Conservation (phyloP, 176 grass and related monocot genomes). For the Hyparrhenia diplandra region DNA sequence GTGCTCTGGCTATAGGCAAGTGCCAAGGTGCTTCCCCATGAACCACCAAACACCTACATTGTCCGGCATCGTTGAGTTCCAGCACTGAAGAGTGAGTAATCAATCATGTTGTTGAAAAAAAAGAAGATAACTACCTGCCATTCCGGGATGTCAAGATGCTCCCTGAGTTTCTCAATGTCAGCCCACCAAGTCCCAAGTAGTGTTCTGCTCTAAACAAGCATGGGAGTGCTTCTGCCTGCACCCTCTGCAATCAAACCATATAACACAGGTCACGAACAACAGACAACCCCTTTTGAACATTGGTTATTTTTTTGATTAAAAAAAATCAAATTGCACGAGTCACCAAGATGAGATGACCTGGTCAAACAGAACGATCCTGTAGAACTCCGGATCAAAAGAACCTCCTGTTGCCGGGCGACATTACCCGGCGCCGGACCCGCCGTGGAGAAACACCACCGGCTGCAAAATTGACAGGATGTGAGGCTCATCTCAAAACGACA, state of each 20-base stretch:
- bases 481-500: background rate
- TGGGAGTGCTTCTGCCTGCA: slow-evolving; percentile 78
- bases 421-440: slow-evolving; percentile 72
- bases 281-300: background rate
- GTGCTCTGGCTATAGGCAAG: slow-evolving; percentile 81
- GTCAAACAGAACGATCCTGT: slow-evolving; percentile 81
- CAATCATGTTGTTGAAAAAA: background rate
- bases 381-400: slow-evolving; percentile 87
- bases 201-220: slow-evolving; percentile 88
- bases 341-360: slow-evolving; percentile 44
- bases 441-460: slow-evolving; percentile 93
- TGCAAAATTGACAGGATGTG: slow-evolving; percentile 7
- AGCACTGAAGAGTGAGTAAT: background rate
- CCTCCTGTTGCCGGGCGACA: slow-evolving; percentile 59
- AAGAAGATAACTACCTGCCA: slow-evolving; percentile 61
- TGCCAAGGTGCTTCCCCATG: slow-evolving; percentile 95
- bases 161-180: slow-evolving; percentile 89
- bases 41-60: slow-evolving; percentile 89
- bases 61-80: background rate
- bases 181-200: slow-evolving; percentile 90
- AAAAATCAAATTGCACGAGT: background rate
- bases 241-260: slow-evolving; percentile 51
- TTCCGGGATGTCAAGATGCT: slow-evolving; percentile 78
- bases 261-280: background rate
- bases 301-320: background rate